phyloP scores from a whole-genome alignment of 768 basidiomycete genomes.

The Tylopilus felleus region DNA sequence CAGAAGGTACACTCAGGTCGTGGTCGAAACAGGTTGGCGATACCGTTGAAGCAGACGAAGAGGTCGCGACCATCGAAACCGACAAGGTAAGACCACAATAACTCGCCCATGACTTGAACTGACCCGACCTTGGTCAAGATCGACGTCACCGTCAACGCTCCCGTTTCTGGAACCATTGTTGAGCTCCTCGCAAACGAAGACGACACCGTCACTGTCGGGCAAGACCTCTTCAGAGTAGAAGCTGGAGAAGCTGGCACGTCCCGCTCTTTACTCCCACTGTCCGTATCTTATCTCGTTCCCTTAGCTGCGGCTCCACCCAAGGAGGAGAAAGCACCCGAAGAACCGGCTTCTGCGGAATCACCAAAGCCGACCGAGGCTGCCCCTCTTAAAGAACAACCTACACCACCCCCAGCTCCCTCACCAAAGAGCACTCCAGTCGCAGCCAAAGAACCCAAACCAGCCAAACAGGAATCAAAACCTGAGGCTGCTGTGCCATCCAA shows the following conservation, averaged over 20 bases:
- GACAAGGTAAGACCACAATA: constrained; percentile 69
- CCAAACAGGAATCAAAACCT: constrained; percentile 32
- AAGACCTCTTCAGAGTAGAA: constrained; percentile 91
- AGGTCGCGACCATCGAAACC: constrained; percentile 97
- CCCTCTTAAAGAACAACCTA: constrained; percentile 47
- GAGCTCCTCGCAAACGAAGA: constrained; percentile 88
- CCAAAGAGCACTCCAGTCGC: constrained; percentile 27
- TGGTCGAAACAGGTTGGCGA: constrained; percentile 96
- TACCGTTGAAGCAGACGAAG: constrained; percentile 86
- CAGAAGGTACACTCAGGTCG: constrained; percentile 92
- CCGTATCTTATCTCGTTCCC: background rate
- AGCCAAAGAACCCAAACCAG: constrained; percentile 34
- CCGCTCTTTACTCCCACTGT: background rate
- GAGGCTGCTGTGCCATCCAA: constrained; percentile 33
- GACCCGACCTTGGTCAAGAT: constrained; percentile 52
- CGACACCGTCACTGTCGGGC: constrained; percentile 90
- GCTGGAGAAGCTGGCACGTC: constrained; percentile 63
- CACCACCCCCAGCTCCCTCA: constrained; percentile 44
- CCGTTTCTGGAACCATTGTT: constrained; percentile 80
- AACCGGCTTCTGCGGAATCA: constrained; percentile 22
- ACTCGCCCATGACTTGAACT: background rate
- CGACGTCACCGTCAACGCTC: constrained; percentile 95
- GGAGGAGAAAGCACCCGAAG: constrained; percentile 26
- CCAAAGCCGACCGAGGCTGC: constrained; percentile 38
- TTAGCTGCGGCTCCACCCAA: constrained; percentile 32